Conservation (phyloP, 1,284 basidiomycete genomes). For the Ceratobasidium sp. region DNA sequence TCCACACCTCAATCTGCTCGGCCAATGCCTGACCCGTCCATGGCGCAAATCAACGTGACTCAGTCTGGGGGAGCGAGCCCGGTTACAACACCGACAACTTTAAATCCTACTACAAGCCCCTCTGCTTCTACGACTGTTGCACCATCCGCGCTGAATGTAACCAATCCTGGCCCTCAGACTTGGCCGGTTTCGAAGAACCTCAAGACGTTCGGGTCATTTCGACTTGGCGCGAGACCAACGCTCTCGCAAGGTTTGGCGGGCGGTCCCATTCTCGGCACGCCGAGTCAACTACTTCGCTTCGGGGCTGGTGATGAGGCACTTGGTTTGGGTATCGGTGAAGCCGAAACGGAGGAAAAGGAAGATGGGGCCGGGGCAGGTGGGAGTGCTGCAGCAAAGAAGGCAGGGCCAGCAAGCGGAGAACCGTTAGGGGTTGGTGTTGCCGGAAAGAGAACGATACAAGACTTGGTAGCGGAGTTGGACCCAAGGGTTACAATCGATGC, state of each 20-base stretch:
- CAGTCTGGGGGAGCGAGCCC: constrained; percentile 21
- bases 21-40: constrained; percentile 15
- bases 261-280: constrained; percentile 41
- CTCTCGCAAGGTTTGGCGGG: constrained; percentile 49
- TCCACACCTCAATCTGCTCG: constrained; percentile 15
- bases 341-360: constrained; percentile 43
- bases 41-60: constrained; percentile 42
- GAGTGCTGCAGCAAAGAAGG: constrained; percentile 34
- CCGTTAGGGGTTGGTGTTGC: constrained; percentile 21
- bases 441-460: constrained; percentile 71
- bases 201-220: constrained; percentile 41
- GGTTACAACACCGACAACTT: constrained; percentile 16
- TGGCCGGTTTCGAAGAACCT: constrained; percentile 49
- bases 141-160: constrained; percentile 35
- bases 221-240: constrained; percentile 49
- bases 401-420: constrained; percentile 13
- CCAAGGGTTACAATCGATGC: constrained; percentile 89
- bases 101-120: background rate
- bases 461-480: constrained; percentile 92
- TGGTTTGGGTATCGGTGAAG: constrained; percentile 41
- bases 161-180: constrained; percentile 48
- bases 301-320: constrained; percentile 44
- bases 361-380: constrained; percentile 35
- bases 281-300: constrained; percentile 39
- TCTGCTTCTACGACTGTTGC: constrained; percentile 20